These are phyloP conservation scores for Huiozyma sinensis DNA, from an alignment of 805 yeast species.

Conservation along the genomic window DNA sequence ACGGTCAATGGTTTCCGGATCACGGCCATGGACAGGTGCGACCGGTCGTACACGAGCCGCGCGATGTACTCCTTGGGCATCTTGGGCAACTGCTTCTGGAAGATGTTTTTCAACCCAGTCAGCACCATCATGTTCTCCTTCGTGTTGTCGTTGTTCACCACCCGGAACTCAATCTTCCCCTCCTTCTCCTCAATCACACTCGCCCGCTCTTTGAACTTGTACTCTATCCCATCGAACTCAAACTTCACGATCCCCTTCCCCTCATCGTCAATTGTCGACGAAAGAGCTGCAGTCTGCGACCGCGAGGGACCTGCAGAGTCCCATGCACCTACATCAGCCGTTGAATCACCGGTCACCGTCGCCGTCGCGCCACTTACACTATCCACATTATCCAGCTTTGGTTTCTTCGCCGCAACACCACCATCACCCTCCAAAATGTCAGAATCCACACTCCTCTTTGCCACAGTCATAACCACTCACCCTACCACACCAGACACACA, in stretches of 20 bases:
- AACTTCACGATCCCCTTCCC: slow-evolving; percentile 29
- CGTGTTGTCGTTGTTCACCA: slow-evolving; percentile 88
- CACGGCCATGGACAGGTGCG: slow-evolving; percentile 93
- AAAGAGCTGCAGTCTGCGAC: not conserved
- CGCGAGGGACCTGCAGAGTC: slow-evolving; percentile 1
- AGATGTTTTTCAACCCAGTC: slow-evolving; percentile 91
- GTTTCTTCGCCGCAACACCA: too few relatives aligned
- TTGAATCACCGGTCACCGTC: not conserved
- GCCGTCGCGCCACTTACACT: not conserved
- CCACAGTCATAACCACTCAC: too few relatives aligned
- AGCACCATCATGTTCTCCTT: slow-evolving; percentile 80
- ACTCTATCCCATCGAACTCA: slow-evolving; percentile 58
- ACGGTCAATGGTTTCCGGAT: slow-evolving; percentile 88
- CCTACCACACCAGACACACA: too few relatives aligned
- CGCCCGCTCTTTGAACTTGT: slow-evolving; percentile 83
- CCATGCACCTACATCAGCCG: too few relatives aligned
- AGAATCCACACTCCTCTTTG: too few relatives aligned
- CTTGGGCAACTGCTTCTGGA: slow-evolving; percentile 94
- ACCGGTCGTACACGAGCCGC: slow-evolving; percentile 84
- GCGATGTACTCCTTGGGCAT: slow-evolving; percentile 98
- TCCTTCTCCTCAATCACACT: slow-evolving; percentile 90
- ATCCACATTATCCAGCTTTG: too few relatives aligned
- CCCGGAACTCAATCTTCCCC: slow-evolving; percentile 88
- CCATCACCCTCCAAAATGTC: too few relatives aligned
- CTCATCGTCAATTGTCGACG: slow-evolving; percentile 2